phyloP scores from a whole-genome alignment of 495 filamentous ascomycete species.

The Friedmanniomyces endolithicus region DNA sequence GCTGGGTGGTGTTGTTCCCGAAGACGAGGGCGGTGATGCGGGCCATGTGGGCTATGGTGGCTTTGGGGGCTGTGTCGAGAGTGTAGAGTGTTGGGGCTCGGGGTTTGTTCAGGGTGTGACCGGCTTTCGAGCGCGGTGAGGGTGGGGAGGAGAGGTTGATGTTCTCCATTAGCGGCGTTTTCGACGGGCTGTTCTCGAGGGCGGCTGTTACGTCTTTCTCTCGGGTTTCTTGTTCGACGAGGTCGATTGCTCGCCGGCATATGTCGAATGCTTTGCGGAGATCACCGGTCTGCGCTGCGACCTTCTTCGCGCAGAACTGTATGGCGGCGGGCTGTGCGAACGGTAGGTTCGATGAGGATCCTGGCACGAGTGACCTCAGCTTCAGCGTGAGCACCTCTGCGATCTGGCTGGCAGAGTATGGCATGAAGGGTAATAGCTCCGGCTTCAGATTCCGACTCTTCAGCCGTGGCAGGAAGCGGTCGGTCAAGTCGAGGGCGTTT shows the following conservation, averaged over 20 bases:
- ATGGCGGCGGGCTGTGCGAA: conserved; percentile 90
- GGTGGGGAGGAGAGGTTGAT: conserved; percentile 53
- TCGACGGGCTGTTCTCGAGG: conserved; percentile 43
- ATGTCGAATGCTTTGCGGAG: conserved; percentile 92
- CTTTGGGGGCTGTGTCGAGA: conserved; percentile 73
- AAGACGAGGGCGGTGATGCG: conserved; percentile 77
- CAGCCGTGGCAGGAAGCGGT: conserved; percentile 84
- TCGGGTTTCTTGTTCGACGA: conserved; percentile 72
- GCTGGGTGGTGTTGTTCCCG: conserved; percentile 67
- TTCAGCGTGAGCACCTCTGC: conserved; percentile 72
- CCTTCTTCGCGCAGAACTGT: conserved; percentile 84
- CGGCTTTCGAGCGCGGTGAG: conserved; percentile 21
- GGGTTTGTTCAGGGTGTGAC: conserved; percentile 4
- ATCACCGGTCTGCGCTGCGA: conserved; percentile 85
- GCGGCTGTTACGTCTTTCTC: conserved; percentile 46
- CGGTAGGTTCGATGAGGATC: conserved; percentile 27
- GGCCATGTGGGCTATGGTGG: conserved; percentile 78
- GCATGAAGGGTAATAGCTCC: conserved; percentile 78
- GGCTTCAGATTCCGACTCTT: conserved; percentile 88
- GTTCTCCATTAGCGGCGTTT: conserved; percentile 52
- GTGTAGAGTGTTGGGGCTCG: conserved; percentile 28
- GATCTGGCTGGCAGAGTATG: conserved; percentile 85
- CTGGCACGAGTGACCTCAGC: conserved; percentile 48
- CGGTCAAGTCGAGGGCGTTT: conserved; percentile 90
- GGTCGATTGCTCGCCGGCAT: conserved; percentile 75